A percentile compares a stretch with the other conserved stretches of the same genome.
Evolutionary conservation across 305 asterid species (phyloP).

Genomic region (Fraxinus xanthoxyloides): DNA sequence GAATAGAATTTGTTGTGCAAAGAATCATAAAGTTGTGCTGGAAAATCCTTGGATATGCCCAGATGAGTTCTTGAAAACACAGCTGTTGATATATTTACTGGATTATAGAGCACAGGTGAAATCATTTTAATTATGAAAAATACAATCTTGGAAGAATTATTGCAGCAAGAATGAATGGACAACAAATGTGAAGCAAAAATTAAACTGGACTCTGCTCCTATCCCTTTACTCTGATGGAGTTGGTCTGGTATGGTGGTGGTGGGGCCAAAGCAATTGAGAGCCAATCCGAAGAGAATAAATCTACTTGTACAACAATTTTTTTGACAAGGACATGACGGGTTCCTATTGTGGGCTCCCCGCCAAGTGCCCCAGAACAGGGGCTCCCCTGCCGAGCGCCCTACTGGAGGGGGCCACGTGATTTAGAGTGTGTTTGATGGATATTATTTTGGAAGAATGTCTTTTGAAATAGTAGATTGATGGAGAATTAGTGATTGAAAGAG

Average conservation of each 20-base stretch:
- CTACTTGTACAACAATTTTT: too few species aligned
- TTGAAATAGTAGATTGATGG: too few species aligned
- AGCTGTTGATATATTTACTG: conserved; percentile 46
- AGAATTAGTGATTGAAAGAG: too few species aligned
- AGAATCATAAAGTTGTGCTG: conserved; percentile 32
- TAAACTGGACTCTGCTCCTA: background rate
- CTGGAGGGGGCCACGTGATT: too few species aligned
- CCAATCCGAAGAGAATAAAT: too few species aligned
- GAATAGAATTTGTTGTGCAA: conserved; percentile 21
- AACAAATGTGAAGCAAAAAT: background rate
- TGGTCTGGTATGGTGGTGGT: conserved; percentile 19
- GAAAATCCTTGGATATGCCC: conserved; percentile 25
- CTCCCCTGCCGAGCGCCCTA: too few species aligned
- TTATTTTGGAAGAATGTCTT: too few species aligned
- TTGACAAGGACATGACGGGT: too few species aligned
- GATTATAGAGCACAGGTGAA: conserved; percentile 42
- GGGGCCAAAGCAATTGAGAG: conserved; percentile 38
- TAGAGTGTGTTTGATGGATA: too few species aligned
- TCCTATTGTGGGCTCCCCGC: too few species aligned
- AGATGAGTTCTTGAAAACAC: conserved; percentile 38
- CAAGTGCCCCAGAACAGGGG: too few species aligned
- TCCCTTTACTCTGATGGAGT: background rate
- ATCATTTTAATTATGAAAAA: conserved; percentile 26
- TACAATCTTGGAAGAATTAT: background rate
- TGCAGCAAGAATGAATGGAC: background rate